phyloP scores from a whole-genome alignment of 2,329 filamentous ascomycete species.

The Macrophomina pseudophaseolina region DNA sequence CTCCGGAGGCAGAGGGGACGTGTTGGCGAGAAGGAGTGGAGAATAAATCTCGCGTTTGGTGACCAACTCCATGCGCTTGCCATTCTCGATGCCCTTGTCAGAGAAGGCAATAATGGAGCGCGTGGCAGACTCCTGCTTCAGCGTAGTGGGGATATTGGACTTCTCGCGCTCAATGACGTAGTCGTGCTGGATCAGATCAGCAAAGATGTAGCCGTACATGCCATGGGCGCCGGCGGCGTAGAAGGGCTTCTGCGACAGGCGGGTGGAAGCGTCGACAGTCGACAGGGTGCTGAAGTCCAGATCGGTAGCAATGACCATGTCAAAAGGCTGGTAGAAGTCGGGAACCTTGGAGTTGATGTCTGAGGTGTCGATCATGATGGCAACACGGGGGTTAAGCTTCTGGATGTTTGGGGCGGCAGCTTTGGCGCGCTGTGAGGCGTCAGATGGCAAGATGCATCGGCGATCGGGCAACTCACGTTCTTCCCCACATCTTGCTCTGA shows the following conservation, averaged over 20 bases:
- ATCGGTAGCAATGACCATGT: conserved; percentile 89
- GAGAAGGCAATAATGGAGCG: conserved; percentile 74
- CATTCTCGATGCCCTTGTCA: conserved; percentile 64
- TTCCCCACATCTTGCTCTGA: conserved; percentile 73
- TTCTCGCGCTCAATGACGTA: conserved; percentile 86
- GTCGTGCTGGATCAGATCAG: conserved; percentile 87
- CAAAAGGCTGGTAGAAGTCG: conserved; percentile 78
- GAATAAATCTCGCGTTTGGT: conserved; percentile 92
- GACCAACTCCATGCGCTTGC: conserved; percentile 80
- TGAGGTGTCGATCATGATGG: conserved; percentile 71
- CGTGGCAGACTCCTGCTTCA: conserved; percentile 75
- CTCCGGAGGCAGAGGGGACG: conserved; percentile 71
- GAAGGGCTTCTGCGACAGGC: conserved; percentile 78
- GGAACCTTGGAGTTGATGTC: conserved; percentile 70
- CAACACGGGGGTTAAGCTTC: conserved; percentile 88
- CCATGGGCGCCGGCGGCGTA: conserved; percentile 89
- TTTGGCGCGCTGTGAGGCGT: conserved; percentile 65
- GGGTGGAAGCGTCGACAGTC: conserved; percentile 84
- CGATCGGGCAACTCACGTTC: conserved; percentile 55
- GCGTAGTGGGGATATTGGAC: conserved; percentile 68
- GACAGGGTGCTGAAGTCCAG: conserved; percentile 75
- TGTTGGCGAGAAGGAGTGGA: conserved; percentile 83
- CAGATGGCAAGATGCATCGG: conserved; percentile 36
- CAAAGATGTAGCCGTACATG: conserved; percentile 93
- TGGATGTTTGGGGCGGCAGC: conserved; percentile 78